phyloP scores from a whole-genome alignment of 768 basidiomycete genomes.

The Tephrocybe sp. region DNA sequence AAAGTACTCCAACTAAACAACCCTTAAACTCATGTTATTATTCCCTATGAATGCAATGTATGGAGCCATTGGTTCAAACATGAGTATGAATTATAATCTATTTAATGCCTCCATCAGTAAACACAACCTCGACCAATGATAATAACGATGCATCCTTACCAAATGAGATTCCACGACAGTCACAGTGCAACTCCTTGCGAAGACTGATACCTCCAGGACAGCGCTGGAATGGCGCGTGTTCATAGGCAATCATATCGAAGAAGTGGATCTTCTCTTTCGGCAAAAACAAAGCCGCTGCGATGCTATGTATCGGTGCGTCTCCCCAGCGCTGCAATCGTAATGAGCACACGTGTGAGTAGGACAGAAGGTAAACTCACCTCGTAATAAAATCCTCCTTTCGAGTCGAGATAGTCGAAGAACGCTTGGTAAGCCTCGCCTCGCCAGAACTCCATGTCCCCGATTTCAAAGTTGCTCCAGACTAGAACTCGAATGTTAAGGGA shows the following conservation, averaged over 20 bases:
- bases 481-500: not conserved
- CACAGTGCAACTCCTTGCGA: constrained; percentile 52
- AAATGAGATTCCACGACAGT: constrained; percentile 60
- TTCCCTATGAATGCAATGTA: not conserved
- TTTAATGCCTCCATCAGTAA: not conserved
- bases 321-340: constrained; percentile 62
- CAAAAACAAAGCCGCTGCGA: constrained; percentile 72
- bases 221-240: constrained; percentile 71
- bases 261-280: constrained; percentile 71
- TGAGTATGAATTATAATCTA: constrained; percentile 1
- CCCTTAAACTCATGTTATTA: not conserved
- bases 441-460: constrained; percentile 67
- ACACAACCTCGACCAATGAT: not conserved
- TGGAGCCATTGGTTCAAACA: not conserved
- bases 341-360: constrained; percentile 40
- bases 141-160: constrained; percentile 31
- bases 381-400: constrained; percentile 66
- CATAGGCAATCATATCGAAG: constrained; percentile 79
- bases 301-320: constrained; percentile 83
- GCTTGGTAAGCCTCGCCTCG: constrained; percentile 55
- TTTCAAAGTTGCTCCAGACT: constrained; percentile 74
- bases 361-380: constrained; percentile 42
- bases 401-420: constrained; percentile 64
- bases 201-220: constrained; percentile 45
- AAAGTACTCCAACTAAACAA: too few relatives aligned